Evolutionary conservation across 2,329 filamentous ascomycete genomes (phyloP), one percentile per base, ranked within the genome.

Genomic region (Triangularia setosa): DNA sequence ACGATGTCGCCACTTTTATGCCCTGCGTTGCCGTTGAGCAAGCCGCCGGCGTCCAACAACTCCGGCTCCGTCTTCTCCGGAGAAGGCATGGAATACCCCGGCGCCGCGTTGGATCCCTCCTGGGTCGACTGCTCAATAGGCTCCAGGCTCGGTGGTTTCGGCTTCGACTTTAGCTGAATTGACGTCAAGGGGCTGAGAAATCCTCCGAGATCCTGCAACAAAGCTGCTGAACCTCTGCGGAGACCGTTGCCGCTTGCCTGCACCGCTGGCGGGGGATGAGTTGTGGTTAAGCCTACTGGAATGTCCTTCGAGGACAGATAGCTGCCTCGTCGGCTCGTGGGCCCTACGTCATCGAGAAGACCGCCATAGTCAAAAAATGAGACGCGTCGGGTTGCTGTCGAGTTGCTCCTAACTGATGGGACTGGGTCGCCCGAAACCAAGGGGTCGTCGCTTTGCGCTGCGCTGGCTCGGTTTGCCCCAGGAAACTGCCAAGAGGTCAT

Each of bases 311-410:
- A 78, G 4, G 80, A 82, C 23, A 76, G 75, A 63, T 74, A 74
- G 67, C 81, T 83, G 28, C 78, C 77, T 11, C 78, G 76, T 48
- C 77, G 73, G 57, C 75, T 73, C 16, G 58, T 53, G 18, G 44
- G 62, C 24, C 25, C 67, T 35, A 74, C 77, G 68, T 82, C 82
- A 18, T 81, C 81, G 4, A 96, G 79, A 0, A 96, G 78, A 0
- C 91, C 91, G 23, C 92, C 92, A 1, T 93, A 89, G 69, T 97
- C 93, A 71, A 94, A 93, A 75, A 97, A 94, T 0, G 91, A 92
- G 4, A 95, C 86, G 56, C 83, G 81, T 4, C 84, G 80, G 1
- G 81, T 81, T n/a, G 73, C 70, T 9, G 77, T 73, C 3, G 77
- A 78, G 61, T 79, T 77, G 59, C 76, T 78, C 55, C 79, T 73